Percentiles rank a stretch among this genome's conserved stretches.
phyloP scores from a whole-genome alignment of 805 yeast genomes.

The Schizosaccharomyces octosporus region DNA sequence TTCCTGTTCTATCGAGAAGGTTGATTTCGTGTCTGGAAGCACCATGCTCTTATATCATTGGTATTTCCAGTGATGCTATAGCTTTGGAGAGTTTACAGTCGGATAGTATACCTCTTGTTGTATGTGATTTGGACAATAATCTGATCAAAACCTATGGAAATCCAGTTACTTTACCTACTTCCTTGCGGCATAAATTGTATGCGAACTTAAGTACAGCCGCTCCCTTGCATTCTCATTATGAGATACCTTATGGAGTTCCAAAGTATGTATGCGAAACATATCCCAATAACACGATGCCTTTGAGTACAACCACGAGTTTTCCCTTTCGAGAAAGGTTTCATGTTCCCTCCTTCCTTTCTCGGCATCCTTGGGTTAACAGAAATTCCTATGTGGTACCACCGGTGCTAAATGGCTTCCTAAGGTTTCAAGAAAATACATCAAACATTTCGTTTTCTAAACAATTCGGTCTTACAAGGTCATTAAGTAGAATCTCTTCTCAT shows the following conservation, averaged over 20 bases:
- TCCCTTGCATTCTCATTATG: slow-evolving; percentile 5
- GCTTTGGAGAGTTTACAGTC: neutral
- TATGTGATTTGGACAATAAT: slow-evolving; percentile 7
- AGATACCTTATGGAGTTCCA: slow-evolving; percentile 6
- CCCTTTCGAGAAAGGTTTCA: neutral
- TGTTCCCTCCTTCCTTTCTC: neutral
- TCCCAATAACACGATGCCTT: slow-evolving; percentile 4
- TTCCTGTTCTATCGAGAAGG: slow-evolving; percentile 8
- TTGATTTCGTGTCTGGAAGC: slow-evolving; percentile 7
- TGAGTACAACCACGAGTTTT: neutral
- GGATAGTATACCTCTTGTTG: slow-evolving; percentile 6
- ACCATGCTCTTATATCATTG: slow-evolving; percentile 9
- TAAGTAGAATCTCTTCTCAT: neutral
- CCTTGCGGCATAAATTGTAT: slow-evolving; percentile 5
- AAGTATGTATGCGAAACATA: slow-evolving; percentile 5
- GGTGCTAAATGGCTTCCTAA: neutral
- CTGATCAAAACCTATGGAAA: slow-evolving; percentile 1
- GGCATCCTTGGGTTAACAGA: neutral
- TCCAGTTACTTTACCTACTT: slow-evolving; percentile 5
- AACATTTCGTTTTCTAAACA: neutral
- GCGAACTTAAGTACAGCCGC: slow-evolving; percentile 4
- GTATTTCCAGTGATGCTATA: slow-evolving; percentile 3
- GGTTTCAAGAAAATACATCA: neutral
- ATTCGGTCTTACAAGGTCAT: neutral
- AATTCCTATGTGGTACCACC: neutral